These are phyloP conservation scores for Suaeda aralocaspica DNA, from an alignment of 148 eudicot genomes.

Conservation along the genomic window DNA sequence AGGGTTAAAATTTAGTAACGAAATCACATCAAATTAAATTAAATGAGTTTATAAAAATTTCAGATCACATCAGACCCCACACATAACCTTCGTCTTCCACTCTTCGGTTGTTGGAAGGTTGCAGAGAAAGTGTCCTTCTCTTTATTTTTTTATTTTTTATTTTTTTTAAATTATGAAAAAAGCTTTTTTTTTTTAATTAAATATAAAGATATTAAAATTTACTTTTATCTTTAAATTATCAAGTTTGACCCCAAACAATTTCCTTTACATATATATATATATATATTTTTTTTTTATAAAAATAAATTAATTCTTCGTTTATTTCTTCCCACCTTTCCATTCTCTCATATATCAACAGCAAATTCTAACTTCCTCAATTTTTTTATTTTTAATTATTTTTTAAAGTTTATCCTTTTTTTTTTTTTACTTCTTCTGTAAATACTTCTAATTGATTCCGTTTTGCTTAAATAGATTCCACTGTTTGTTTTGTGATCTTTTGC, in stretches of 20 bases:
- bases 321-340: constrained; percentile 6
- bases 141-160: too few species aligned
- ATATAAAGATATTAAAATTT: too few species aligned
- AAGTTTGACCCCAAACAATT: constrained; percentile 10
- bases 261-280: too few species aligned
- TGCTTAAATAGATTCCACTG: constrained; percentile 11
- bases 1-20: too few species aligned
- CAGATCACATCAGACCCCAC: too few species aligned
- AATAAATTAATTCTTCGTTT: constrained; percentile 5
- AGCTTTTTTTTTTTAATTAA: not conserved
- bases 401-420: not conserved
- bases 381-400: not conserved
- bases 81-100: too few species aligned
- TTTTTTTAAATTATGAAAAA: not conserved
- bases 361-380: constrained; percentile 7
- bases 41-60: too few species aligned
- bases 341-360: constrained; percentile 1
- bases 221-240: not conserved
- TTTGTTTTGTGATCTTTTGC: constrained; percentile 5
- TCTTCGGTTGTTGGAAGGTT: too few species aligned
- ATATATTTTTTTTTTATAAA: not conserved
- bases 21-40: too few species aligned
- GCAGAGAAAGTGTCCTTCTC: too few species aligned
- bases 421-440: not conserved
- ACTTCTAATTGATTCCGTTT: constrained; percentile 8